Evolutionary conservation across 2,329 filamentous ascomycete species (phyloP), one percentile per base, ranked within the genome.

Genomic region (Penicillium sp.): DNA sequence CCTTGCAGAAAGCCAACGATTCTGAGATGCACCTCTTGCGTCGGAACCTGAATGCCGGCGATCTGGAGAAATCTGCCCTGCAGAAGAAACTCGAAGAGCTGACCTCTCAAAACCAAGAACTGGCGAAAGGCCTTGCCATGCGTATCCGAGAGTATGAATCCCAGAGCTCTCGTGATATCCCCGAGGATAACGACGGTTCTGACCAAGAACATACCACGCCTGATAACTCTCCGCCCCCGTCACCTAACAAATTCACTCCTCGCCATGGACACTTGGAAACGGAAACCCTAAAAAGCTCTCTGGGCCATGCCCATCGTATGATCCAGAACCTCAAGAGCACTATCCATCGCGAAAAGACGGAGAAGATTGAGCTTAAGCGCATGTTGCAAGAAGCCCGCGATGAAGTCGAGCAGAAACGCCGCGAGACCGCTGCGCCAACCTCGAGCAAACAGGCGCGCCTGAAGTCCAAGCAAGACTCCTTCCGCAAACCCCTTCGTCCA

Each of bases 331-430:
- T 97, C 60, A 90, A 95, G 71, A 90, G 87, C 68, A 95, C 91
- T 63, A 88, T 97, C 41, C 92, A 98, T 69, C 87, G 93, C 29
- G 93, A 98, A 71, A 98, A 97, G 83, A 96, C 92, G 0, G 93
- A 98, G 71, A 98, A 96, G 77, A 81, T 97, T 25, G 93, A 98
- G 71, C 81, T 97, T 46, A 91, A 89, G 72, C 87, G 92, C 52
- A 89, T 98, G 81, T 81, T 97, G 27, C 92, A 97, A 72, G 93
- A 98, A 63, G 87, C 92, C 23, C 84, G 91, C 31, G 93, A 98
- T 66, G 93, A 98, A 64, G 75, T 98, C 25, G 93, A 89, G 69
- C 72, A 82, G 41, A 81, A 84, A 52, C 78, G 81, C 42, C 77
- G 73, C 45, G 81, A 76, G 49, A 80, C 82, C 28, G 46, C 72